phyloP scores from a whole-genome alignment of 2,329 filamentous ascomycete genomes.

The Ustilaginoidea virens region DNA sequence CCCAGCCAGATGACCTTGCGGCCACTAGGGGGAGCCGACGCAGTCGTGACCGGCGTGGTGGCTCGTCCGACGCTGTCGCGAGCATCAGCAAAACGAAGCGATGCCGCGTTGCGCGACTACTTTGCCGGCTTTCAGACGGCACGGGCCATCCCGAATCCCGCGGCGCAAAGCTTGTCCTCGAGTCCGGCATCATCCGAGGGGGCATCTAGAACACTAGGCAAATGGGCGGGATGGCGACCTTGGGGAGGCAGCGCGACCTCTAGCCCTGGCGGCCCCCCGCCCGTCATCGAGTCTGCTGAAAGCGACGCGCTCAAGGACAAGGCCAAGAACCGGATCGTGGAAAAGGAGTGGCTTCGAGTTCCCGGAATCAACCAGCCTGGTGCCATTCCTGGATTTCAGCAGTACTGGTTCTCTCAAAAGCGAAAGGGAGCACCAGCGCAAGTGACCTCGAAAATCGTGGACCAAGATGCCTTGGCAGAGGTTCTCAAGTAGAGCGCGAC shows the following conservation, averaged over 20 bases:
- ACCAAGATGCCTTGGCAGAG: constrained; percentile 45
- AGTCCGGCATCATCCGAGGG: constrained; percentile 11
- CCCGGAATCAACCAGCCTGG: constrained; percentile 71
- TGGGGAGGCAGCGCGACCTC: constrained; percentile 19
- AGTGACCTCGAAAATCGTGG: constrained; percentile 41
- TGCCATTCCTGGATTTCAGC: constrained; percentile 54
- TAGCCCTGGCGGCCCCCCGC: constrained; percentile 6
- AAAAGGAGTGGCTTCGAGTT: constrained; percentile 29
- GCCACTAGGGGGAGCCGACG: constrained; percentile 36
- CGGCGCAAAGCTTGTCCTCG: constrained; percentile 14
- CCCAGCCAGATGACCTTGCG: constrained; percentile 58
- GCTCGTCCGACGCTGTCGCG: constrained; percentile 42
- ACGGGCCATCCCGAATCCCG: constrained; percentile 16
- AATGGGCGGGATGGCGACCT: constrained; percentile 32
- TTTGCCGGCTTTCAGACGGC: constrained; percentile 23
- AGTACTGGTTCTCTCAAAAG: constrained; percentile 34
- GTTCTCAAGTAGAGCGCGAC: no score
- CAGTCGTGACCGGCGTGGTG: constrained; percentile 41
- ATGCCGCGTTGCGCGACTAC: constrained; percentile 42
- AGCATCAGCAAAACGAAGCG: constrained; percentile 30
- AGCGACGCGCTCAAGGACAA: constrained; percentile 1
- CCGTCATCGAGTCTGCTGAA: constrained; percentile 4
- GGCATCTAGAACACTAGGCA: constrained; percentile 19
- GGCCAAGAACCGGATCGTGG: constrained; percentile 13
- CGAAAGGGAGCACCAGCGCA: constrained; percentile 37